Evolutionary conservation across 208 protist genomes (phyloP).

Genomic region (Lotmaria passim): DNA sequence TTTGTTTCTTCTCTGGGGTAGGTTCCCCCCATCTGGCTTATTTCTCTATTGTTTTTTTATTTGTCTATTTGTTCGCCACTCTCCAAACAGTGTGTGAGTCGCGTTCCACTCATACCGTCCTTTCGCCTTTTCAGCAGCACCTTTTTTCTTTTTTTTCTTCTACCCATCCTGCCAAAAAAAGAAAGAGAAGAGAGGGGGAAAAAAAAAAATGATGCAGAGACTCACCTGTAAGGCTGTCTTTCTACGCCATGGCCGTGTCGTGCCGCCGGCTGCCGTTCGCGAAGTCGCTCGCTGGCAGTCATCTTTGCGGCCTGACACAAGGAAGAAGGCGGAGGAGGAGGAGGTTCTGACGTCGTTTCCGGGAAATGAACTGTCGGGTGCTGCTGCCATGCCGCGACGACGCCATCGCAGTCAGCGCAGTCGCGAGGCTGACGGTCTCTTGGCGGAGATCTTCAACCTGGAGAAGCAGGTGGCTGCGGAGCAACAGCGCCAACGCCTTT

Average conservation of each 20-base stretch:
- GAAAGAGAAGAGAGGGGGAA: background rate
- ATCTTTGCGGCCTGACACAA: background rate
- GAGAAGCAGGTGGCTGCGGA: conserved; percentile 26
- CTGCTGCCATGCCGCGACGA: no score
- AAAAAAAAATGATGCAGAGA: background rate
- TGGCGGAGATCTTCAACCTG: conserved; percentile 22
- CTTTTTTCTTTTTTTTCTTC: no score
- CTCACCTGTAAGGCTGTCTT: background rate
- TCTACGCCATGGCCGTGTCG: no score
- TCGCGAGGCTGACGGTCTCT: conserved; percentile 10
- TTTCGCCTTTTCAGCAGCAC: no score
- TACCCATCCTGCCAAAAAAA: no score
- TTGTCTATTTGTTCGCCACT: no score
- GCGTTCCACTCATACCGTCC: no score
- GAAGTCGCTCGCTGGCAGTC: background rate
- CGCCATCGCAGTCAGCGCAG: background rate
- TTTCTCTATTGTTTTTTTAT: no score
- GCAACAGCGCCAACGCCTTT: conserved; percentile 33
- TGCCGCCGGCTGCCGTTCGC: background rate
- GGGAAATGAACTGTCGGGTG: background rate
- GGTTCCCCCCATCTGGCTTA: no score
- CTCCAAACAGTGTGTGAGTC: no score
- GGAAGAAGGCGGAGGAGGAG: background rate
- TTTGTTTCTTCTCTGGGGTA: no score
- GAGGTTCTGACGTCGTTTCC: conserved; percentile 11